Evolutionary conservation across 192 early-diverging fungal genomes (phyloP), one percentile per base, ranked within the genome.

Genomic region (Pilaira anomala): DNA sequence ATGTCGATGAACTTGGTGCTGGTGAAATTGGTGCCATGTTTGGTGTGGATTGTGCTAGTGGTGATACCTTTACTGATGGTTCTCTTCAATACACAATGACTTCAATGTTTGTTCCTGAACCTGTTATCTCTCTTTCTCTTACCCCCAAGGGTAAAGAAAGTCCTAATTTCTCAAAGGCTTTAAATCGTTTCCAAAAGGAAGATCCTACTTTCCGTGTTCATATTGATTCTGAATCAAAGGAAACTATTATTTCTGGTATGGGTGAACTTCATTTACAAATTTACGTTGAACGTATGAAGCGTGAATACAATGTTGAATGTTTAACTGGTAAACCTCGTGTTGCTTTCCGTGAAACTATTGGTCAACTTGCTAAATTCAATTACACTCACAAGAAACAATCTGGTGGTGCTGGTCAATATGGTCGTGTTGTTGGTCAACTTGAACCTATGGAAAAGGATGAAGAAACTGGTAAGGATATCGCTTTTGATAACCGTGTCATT

Each of bases 351-450:
- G 97, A 98, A 73, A 92, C 97, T 19, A 87, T 94, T 63, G 86
- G 84, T 6, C 65, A 72, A 33, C 75, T 81, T 49, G 79, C 88
- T 51, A 78, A 83, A 59, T 97, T 98, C 76, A 86, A 91, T 73
- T 98, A 96, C 82, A 97, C 95, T 0, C 97, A 98, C 82, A 97
- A 97, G 89, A 98, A 98, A 79, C 97, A 98, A 79, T 85, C 86
- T 60, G 97, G 97, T 61, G 97, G 97, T 66, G 83, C 93, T 44
- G 97, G 97, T 66, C 97, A 98, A 78, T 98, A 90, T 68, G 97
- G 84, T 69, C 87, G 89, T 66, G 92, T 98, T 52, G 69, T 85
- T 39, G 95, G 95, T 41, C 92, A 86, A 74, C 90, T 98, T 60
- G 96, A 98, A 75, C 92, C 92, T 2, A 85, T 94, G 46, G 78